phyloP scores from a whole-genome alignment of 768 basidiomycete genomes.

The Tricholoma furcatifolium region DNA sequence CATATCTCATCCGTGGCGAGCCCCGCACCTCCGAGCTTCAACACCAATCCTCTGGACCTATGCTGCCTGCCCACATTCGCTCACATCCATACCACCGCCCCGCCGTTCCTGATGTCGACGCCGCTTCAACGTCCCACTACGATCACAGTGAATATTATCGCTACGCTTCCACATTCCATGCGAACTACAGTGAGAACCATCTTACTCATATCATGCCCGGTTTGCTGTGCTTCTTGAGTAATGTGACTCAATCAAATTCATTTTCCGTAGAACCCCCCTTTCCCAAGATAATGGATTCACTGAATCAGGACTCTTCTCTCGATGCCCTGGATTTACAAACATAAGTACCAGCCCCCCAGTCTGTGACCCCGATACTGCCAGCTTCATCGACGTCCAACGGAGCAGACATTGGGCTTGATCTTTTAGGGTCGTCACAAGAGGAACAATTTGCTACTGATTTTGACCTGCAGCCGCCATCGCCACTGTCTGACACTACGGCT shows the following conservation, averaged over 20 bases:
- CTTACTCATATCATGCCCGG: conserved; percentile 39
- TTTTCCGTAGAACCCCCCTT: conserved; percentile 36
- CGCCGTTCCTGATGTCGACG: conserved; percentile 27
- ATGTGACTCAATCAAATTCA: conserved; percentile 9
- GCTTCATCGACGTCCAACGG: conserved; percentile 25
- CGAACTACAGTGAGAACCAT: conserved; percentile 22
- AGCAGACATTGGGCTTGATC: conserved; percentile 27
- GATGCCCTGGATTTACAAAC: conserved; percentile 27
- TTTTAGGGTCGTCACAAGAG: conserved; percentile 31
- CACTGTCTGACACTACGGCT: conserved; percentile 13
- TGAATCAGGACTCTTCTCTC: conserved; percentile 32
- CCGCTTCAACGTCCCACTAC: conserved; percentile 20
- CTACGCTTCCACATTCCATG: conserved; percentile 19
- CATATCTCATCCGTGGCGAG: conserved; percentile 81
- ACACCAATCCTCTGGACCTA: conserved; percentile 27
- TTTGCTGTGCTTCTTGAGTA: conserved; percentile 18
- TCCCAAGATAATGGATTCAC: conserved; percentile 32
- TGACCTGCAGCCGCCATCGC: conserved; percentile 25
- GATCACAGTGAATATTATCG: conserved; percentile 24
- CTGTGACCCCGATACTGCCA: conserved; percentile 23
- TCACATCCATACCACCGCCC: conserved; percentile 25
- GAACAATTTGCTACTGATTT: conserved; percentile 33
- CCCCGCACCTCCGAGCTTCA: conserved; percentile 58
- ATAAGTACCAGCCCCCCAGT: conserved; percentile 25
- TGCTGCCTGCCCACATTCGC: conserved; percentile 23